Conservation (phyloP, 2,329 filamentous ascomycete genomes). For the Fusarium sp. region DNA sequence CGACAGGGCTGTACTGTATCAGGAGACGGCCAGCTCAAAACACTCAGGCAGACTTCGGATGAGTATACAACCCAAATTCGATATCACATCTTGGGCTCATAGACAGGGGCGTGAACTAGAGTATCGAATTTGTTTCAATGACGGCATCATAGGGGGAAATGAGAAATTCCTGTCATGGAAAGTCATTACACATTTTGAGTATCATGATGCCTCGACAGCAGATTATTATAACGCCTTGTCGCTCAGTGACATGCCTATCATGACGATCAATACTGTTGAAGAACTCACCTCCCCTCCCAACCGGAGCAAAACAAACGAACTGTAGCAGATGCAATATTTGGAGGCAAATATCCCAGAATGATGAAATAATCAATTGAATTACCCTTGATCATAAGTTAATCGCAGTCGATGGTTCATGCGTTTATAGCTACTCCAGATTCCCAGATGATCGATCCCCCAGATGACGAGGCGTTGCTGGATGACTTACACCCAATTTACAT, state of each 20-base stretch:
- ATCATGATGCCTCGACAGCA: constrained; percentile 11
- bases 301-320: neutral
- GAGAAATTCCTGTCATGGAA: neutral
- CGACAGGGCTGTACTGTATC: constrained; percentile 1
- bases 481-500: neutral
- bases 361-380: neutral
- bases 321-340: neutral
- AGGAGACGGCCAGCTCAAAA: constrained; percentile 14
- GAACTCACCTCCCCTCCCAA: neutral
- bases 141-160: constrained; percentile 10
- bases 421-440: constrained; percentile 11
- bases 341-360: neutral
- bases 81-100: neutral
- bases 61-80: neutral
- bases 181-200: neutral
- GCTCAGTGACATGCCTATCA: constrained; percentile 13
- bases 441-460: constrained; percentile 14
- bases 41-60: constrained; percentile 5
- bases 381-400: neutral
- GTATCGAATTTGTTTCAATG: constrained; percentile 12
- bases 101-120: neutral
- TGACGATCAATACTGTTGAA: neutral
- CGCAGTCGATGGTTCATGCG: neutral
- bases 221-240: constrained; percentile 5
- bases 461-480: constrained; percentile 34